Base-by-base conservation (phyloP, 148 eudicot species). In the Drosera capensis region DNA sequence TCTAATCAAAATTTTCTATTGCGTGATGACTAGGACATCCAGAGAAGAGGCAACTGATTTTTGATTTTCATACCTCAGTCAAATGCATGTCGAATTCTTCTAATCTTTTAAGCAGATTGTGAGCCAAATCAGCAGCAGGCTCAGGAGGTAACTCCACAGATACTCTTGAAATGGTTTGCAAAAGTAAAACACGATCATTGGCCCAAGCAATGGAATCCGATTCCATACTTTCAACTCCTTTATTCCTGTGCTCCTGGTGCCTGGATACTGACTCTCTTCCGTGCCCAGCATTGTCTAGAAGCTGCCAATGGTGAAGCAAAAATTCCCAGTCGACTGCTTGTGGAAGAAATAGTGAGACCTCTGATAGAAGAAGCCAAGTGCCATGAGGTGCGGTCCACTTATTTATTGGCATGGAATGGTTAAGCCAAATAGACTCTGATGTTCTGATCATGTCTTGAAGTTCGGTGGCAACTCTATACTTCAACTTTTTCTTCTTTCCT, bases 331-430 rank as follows among this genome's bases (percentile, higher is more conserved):
- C 77, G 34, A 85, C 73, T 45, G 82, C 58, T 71, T 79, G 74
- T 25, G 80, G 63, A 55, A 78, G 78, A 54, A 69, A 81, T 42
- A 65, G 45, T 17, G 99, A 92, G 31, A 92, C 94, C 57, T 78
- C 82, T 24, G 94, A 81, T 45, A 92, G 63, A 57, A 92, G 79
- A 57, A 92, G 54, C 99, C 99, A 92, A 41, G 88, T 77, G 43
- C 99, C 99, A 37, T 82, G 75, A 49, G 99, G 94, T 30, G 99
- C 95, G 34, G 82, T 76, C 99, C 99, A 92, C 49, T 81, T 92
- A 60, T 81, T 88, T 55, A 92, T 81, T 14, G 85, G 79, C 85
- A 56, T 72, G 37, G 77, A 58, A 52, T 54, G 59, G 40, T 58
- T 66, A 50, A 79, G 60, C 95, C 99, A 85, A 19, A 73, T 48